phyloP scores from a whole-genome alignment of 1,139 yeast genomes.

The Suhomyces atakaporum region DNA sequence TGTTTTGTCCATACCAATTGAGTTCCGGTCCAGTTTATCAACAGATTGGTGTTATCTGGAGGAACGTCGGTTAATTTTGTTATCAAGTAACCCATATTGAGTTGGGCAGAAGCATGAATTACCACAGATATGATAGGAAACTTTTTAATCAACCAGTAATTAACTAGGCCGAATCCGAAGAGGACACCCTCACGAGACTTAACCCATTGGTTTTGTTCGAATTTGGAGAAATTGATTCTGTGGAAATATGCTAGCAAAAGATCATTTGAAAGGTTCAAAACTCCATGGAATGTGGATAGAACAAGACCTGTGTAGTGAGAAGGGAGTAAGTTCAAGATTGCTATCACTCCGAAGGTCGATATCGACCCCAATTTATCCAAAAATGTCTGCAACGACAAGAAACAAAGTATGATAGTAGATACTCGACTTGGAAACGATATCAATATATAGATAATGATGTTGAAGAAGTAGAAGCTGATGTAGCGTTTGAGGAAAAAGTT shows the following conservation, averaged over 20 bases:
- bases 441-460: constrained; percentile 15
- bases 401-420: constrained; percentile 45
- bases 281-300: constrained; percentile 49
- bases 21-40: constrained; percentile 34
- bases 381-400: constrained; percentile 46
- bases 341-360: constrained; percentile 40
- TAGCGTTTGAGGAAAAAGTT: constrained; percentile 17
- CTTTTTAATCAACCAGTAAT: constrained; percentile 40
- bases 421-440: constrained; percentile 30
- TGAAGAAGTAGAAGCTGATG: constrained; percentile 13
- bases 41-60: constrained; percentile 32
- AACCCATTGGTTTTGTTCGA: constrained; percentile 54
- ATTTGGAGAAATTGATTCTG: constrained; percentile 45
- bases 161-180: constrained; percentile 59
- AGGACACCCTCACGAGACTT: constrained; percentile 58
- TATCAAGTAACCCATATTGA: constrained; percentile 55
- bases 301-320: constrained; percentile 35
- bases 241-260: constrained; percentile 55
- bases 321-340: constrained; percentile 36
- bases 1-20: constrained; percentile 35
- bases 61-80: constrained; percentile 57
- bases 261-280: constrained; percentile 46
- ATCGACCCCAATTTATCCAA: constrained; percentile 50
- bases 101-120: constrained; percentile 57
- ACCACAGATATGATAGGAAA: constrained; percentile 51